These are phyloP conservation scores for Melanomma pulvis-pyrius DNA, from an alignment of 495 filamentous ascomycete genomes.

Conservation along the genomic window DNA sequence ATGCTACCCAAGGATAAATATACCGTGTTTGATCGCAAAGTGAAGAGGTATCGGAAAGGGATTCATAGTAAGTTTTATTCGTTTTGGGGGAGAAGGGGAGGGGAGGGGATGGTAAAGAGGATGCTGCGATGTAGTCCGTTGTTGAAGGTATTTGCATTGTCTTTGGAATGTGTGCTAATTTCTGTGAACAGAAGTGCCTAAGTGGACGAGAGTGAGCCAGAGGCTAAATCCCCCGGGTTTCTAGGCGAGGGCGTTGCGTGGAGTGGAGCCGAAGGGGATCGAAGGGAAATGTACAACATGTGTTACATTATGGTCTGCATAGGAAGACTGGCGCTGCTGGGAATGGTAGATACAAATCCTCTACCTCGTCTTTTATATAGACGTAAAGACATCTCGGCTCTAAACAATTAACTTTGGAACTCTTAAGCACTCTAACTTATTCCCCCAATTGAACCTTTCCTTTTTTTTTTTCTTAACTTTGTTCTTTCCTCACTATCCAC, in stretches of 20 bases:
- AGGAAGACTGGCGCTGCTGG: no score
- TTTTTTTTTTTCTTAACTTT: no score
- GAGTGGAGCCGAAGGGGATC: background rate
- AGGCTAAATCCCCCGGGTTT: conserved; percentile 37
- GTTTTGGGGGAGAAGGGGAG: background rate
- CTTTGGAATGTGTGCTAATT: conserved; percentile 8
- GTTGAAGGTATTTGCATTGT: background rate
- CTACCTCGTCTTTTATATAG: no score
- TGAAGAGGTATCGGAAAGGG: conserved; percentile 91
- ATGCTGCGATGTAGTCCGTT: background rate
- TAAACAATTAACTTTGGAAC: no score
- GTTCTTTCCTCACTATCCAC: no score
- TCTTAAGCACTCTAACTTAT: no score
- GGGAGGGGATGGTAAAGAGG: background rate
- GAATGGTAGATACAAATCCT: no score
- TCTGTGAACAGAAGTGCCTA: conserved; percentile 28
- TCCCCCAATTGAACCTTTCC: no score
- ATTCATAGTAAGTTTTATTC: conserved; percentile 81
- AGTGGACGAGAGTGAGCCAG: conserved; percentile 39
- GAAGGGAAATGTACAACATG: conserved; percentile 18
- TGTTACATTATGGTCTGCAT: conserved; percentile 12
- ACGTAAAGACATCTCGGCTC: no score
- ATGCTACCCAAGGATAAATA: conserved; percentile 98
- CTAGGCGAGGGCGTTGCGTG: conserved; percentile 1
- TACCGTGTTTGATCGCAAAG: conserved; percentile 95